These are phyloP conservation scores for Boletus barrowsii DNA, from an alignment of 768 basidiomycete species.

Conservation along the genomic window DNA sequence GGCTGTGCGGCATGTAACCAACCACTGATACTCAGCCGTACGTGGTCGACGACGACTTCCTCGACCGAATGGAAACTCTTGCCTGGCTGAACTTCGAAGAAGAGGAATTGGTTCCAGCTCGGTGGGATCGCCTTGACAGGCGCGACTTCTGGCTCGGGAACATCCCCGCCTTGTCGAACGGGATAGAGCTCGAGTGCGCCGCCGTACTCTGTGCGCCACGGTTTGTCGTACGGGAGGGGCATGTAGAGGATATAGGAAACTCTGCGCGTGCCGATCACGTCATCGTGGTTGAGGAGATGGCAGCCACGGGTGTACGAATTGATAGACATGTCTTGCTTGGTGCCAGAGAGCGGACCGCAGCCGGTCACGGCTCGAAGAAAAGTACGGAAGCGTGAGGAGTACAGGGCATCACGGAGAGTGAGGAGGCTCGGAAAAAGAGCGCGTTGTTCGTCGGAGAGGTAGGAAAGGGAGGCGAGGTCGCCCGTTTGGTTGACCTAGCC, in stretches of 20 bases:
- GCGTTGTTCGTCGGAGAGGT: constrained; percentile 74
- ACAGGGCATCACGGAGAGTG: constrained; percentile 85
- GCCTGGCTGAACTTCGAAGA: constrained; percentile 93
- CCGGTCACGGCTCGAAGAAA: constrained; percentile 87
- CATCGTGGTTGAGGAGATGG: constrained; percentile 97
- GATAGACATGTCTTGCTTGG: constrained; percentile 93
- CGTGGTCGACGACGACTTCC: constrained; percentile 81
- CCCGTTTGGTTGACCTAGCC: constrained; percentile 92
- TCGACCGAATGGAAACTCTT: constrained; percentile 95
- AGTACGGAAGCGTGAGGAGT: constrained; percentile 75
- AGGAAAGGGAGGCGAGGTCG: constrained; percentile 90
- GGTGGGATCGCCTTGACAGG: constrained; percentile 71
- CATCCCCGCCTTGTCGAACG: constrained; percentile 52
- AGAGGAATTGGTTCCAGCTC: constrained; percentile 86
- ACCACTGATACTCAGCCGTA: constrained; percentile 86
- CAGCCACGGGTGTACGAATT: constrained; percentile 89
- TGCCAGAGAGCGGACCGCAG: constrained; percentile 87
- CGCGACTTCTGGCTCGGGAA: constrained; percentile 60
- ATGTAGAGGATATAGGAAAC: constrained; percentile 98
- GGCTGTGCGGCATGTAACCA: constrained; percentile 96
- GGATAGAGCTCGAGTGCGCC: constrained; percentile 95
- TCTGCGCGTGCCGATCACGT: constrained; percentile 91
- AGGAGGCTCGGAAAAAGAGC: constrained; percentile 78
- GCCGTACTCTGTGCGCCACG: constrained; percentile 89
- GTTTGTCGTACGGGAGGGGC: constrained; percentile 68